These are phyloP conservation scores for Apiospora malaysiana DNA, from an alignment of 2,329 filamentous ascomycete species.

Conservation along the genomic window DNA sequence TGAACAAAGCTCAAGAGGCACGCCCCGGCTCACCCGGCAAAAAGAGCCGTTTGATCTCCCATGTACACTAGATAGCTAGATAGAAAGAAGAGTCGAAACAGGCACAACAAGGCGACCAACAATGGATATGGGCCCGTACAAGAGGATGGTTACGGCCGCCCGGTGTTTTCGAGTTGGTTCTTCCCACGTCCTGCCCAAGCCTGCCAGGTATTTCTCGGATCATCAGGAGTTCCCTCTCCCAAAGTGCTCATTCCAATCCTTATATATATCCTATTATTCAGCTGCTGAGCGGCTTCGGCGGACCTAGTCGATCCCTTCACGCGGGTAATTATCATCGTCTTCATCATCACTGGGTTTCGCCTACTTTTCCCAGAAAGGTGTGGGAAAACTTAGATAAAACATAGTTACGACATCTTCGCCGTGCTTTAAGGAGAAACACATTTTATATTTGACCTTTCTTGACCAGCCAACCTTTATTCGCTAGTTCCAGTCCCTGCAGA, in stretches of 20 bases:
- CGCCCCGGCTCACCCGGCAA: neutral
- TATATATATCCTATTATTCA: slow-evolving; percentile 3
- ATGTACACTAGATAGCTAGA: neutral
- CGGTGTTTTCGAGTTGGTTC: slow-evolving; percentile 1
- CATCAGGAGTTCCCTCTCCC: neutral
- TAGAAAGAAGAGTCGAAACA: slow-evolving; percentile 5
- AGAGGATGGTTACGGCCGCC: neutral
- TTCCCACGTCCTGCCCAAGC: slow-evolving; percentile 15
- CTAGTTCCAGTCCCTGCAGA: neutral
- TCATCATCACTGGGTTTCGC: neutral
- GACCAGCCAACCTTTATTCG: neutral
- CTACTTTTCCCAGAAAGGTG: neutral
- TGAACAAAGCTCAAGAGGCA: slow-evolving; percentile 11
- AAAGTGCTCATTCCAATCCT: neutral
- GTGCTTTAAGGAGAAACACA: neutral
- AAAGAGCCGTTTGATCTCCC: neutral
- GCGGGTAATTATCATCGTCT: neutral
- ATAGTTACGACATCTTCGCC: neutral
- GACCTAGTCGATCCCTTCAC: neutral
- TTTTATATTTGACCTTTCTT: slow-evolving; percentile 3
- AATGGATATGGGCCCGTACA: neutral
- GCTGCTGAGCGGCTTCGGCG: slow-evolving; percentile 19
- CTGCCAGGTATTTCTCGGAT: slow-evolving; percentile 5
- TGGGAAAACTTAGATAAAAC: neutral
- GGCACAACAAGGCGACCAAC: neutral